Evolutionary conservation across 2,329 filamentous ascomycete species (phyloP), one percentile per base, ranked within the genome.

Genomic region (Beauveria varroae): DNA sequence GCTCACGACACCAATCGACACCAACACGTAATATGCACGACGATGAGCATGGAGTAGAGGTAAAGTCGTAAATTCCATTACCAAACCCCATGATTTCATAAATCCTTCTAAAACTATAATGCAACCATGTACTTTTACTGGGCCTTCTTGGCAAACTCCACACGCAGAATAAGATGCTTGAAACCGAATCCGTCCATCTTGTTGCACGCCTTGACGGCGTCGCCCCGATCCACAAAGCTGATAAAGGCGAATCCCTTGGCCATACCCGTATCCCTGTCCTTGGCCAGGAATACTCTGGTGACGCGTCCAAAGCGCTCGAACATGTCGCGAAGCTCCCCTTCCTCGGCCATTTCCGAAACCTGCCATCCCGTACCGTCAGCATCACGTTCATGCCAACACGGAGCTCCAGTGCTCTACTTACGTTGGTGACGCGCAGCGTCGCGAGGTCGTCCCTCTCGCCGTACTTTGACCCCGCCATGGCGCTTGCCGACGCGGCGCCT

Each of bases 181-280:
- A 91, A 93, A 78, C 90, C 90, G 69, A 83, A 97, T 71, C 95
- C 95, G 78, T 99, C 95, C 91, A 99, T 93, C 85, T 96, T 97
- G 79, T 89, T 88, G 79, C 91, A 96, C 46, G 95, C 95, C 80
- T 89, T 90, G 69, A 90, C 90, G 68, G 95, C 95, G 76, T 99
- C 95, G 68, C 82, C 77, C 68, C 95, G 83, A 75, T 99, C 95
- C 63, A 89, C 90, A 73, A 95, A 99, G 76, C 91, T 96, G 82
- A 99, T 96, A 76, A 99, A 99, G 28, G 96, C 96, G 75, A 99
- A 99, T 65, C 95, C 95, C 86, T 99, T 99, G 69, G 95, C 95
- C 74, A 93, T 81, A 64, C 92, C 91, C 46, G 95, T 99, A 71
- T 99, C 95, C 74, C 95, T 84, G 80, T 99, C 95, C 84, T 97